phyloP scores from a whole-genome alignment of 2,329 filamentous ascomycete genomes.

The Diatrype stigma region DNA sequence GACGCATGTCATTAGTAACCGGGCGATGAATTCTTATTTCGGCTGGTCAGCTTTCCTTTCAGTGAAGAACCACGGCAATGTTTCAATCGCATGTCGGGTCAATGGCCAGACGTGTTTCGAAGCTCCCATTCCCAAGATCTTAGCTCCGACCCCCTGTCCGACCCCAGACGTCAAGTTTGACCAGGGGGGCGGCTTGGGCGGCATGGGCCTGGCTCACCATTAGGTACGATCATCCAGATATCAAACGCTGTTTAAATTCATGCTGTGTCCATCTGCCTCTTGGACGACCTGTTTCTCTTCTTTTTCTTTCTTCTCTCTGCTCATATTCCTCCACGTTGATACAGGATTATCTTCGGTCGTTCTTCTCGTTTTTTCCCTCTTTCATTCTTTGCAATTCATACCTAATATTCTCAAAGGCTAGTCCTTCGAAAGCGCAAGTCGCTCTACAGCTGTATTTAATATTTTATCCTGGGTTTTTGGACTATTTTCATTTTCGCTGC shows the following conservation, averaged over 20 bases:
- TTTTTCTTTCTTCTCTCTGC: conserved; percentile 25
- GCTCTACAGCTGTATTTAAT: conserved; percentile 27
- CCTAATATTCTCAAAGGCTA: conserved; percentile 39
- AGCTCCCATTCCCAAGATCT: conserved; percentile 18
- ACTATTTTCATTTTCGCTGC: too few species aligned
- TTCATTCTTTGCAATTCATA: conserved; percentile 7
- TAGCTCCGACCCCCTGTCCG: conserved; percentile 13
- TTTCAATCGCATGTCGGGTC: conserved; percentile 13
- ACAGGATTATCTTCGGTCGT: conserved; percentile 21
- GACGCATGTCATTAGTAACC: background rate
- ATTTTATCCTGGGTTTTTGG: background rate
- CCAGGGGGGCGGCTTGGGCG: background rate
- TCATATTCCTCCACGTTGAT: conserved; percentile 18
- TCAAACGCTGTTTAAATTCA: conserved; percentile 36
- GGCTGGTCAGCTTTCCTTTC: conserved; percentile 15
- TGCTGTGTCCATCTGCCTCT: conserved; percentile 28
- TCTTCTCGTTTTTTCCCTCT: conserved; percentile 19
- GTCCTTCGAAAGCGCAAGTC: conserved; percentile 48
- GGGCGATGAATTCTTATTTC: conserved; percentile 6
- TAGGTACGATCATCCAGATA: conserved; percentile 34
- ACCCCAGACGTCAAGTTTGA: conserved; percentile 13
- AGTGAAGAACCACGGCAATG: conserved; percentile 5
- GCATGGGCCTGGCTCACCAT: conserved; percentile 25
- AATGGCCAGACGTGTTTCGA: conserved; percentile 29
- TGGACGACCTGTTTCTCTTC: conserved; percentile 17